A percentile compares a stretch with the other conserved stretches of the same genome.
Conservation (phyloP, 495 filamentous ascomycete species). For the Tuber borchii region DNA sequence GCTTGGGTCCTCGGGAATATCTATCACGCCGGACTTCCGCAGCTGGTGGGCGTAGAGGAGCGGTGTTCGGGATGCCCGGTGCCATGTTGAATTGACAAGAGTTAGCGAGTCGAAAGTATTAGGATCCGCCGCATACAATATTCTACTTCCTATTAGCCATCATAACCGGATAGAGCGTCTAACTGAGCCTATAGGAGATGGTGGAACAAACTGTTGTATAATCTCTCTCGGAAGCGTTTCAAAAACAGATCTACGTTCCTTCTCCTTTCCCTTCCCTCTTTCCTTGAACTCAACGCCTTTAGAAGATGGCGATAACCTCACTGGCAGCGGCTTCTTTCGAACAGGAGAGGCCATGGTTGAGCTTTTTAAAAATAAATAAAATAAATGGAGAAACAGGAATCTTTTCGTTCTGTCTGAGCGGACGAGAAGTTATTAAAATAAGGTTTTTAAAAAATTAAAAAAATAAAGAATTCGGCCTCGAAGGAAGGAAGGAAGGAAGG, state of each 20-base stretch:
- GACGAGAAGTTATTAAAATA: neutral
- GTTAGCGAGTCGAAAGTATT: conserved; percentile 76
- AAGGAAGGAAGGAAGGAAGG: neutral
- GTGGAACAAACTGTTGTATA: conserved; percentile 44
- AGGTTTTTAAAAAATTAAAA: neutral
- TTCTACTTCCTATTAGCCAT: conserved; percentile 48
- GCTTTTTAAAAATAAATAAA: neutral
- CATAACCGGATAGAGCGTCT: conserved; percentile 1
- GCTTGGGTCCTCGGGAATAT: conserved; percentile 44
- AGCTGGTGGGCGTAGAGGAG: conserved; percentile 72
- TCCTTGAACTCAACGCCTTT: conserved; percentile 5
- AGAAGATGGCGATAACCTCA: neutral
- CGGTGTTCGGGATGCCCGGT: conserved; percentile 61
- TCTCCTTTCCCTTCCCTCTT: conserved; percentile 40
- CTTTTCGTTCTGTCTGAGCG: neutral
- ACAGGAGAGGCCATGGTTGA: conserved; percentile 30
- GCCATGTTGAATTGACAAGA: conserved; percentile 75
- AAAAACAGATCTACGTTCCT: conserved; percentile 34
- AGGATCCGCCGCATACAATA: conserved; percentile 65
- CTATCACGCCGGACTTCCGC: conserved; percentile 49
- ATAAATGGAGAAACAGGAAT: neutral
- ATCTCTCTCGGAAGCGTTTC: conserved; percentile 45
- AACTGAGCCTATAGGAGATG: neutral
- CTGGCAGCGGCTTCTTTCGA: conserved; percentile 29
- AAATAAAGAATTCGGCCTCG: neutral